A percentile compares a stretch with the other conserved stretches of the same genome.
Evolutionary conservation across 1,139 yeast species (phyloP).

Genomic region (Candida anutae): DNA sequence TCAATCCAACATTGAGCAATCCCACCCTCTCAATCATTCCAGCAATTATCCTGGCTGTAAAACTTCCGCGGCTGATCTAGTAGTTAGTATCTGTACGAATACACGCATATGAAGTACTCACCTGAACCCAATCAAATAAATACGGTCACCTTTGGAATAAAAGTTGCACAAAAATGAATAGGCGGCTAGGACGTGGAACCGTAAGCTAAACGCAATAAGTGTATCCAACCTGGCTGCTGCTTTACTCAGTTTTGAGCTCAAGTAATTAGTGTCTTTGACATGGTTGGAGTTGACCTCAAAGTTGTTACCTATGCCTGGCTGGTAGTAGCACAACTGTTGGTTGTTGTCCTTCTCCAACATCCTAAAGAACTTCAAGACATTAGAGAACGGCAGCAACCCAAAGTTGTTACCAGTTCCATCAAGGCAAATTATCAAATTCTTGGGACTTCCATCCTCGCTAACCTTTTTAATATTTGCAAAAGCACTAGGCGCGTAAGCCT

Average conservation of each 20-base stretch:
- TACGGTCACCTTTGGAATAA: constrained; percentile 41
- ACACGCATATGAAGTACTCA: constrained; percentile 8
- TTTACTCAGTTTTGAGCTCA: constrained; percentile 3
- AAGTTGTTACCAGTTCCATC: constrained; percentile 59
- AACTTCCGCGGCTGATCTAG: constrained; percentile 49
- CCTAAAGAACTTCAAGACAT: constrained; percentile 46
- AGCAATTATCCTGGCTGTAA: constrained; percentile 51
- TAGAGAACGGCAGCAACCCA: constrained; percentile 49
- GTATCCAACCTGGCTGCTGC: constrained; percentile 27
- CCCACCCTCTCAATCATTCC: constrained; percentile 62
- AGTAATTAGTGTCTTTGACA: constrained; percentile 12
- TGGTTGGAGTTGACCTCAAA: constrained; percentile 28
- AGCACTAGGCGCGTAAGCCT: too few relatives aligned
- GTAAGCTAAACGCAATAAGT: constrained; percentile 45
- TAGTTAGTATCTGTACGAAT: constrained; percentile 3
- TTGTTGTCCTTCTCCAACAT: constrained; percentile 39
- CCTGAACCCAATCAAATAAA: constrained; percentile 53
- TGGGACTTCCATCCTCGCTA: too few relatives aligned
- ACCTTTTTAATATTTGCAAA: too few relatives aligned
- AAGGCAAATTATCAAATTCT: constrained; percentile 39
- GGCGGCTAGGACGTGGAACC: constrained; percentile 48
- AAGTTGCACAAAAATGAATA: constrained; percentile 43
- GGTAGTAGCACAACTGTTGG: constrained; percentile 50
- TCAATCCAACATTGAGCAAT: constrained; percentile 43
- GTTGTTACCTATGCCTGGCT: constrained; percentile 56